A percentile compares a stretch with the other conserved stretches of the same genome.
Conservation (phyloP, 2,329 filamentous ascomycete genomes). For the Sporothrix mexicana region DNA sequence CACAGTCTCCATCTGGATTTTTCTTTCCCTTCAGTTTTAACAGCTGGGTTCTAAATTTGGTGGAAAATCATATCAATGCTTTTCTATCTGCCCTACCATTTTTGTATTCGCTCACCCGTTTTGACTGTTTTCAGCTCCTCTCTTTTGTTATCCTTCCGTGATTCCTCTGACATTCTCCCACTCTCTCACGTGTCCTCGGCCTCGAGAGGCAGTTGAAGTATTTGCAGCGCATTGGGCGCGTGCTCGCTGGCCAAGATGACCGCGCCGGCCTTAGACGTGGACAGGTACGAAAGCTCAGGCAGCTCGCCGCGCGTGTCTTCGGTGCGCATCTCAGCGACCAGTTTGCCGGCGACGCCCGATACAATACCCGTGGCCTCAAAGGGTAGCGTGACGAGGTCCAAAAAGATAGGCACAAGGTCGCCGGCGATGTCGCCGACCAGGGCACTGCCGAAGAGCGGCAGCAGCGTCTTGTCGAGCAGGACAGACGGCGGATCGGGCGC, state of each 20-base stretch:
- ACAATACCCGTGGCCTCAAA: conserved; percentile 93
- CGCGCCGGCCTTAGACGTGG: conserved; percentile 84
- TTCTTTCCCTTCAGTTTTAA: not conserved
- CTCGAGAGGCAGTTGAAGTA: conserved; percentile 62
- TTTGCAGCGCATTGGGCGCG: conserved; percentile 73
- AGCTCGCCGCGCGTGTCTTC: conserved; percentile 46
- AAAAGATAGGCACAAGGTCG: conserved; percentile 81
- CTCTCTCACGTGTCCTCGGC: conserved; percentile 15
- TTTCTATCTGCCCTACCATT: not conserved
- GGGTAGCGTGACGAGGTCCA: conserved; percentile 81
- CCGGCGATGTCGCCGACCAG: conserved; percentile 76
- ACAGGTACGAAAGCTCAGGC: conserved; percentile 88
- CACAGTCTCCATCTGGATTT: not conserved
- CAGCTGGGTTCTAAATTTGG: conserved; percentile 16
- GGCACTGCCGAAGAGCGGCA: conserved; percentile 71
- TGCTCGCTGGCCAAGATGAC: conserved; percentile 83
- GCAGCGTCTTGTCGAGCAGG: conserved; percentile 71
- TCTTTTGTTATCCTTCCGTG: not conserved
- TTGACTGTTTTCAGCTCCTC: not conserved
- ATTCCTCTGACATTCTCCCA: not conserved
- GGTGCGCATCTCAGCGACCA: conserved; percentile 72
- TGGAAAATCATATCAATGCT: not conserved
- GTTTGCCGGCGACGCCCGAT: conserved; percentile 84
- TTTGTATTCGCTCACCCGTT: conserved; percentile 3
- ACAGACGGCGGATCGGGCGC: conserved; percentile 76